Evolutionary conservation across 768 basidiomycete species (phyloP), one percentile per base, ranked within the genome.

Genomic region (Ephemerocybe angulata): DNA sequence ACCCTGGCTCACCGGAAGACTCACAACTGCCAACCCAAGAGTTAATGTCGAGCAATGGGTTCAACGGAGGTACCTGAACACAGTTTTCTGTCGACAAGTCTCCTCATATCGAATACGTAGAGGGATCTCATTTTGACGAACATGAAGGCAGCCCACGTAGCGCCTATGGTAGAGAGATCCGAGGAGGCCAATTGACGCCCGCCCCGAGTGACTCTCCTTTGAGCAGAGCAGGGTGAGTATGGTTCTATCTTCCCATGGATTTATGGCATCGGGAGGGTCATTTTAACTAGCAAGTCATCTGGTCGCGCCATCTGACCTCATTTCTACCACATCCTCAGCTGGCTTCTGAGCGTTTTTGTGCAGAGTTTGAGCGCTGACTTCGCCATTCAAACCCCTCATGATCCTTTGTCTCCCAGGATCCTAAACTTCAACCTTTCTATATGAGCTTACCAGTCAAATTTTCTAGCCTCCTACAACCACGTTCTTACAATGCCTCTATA

Each of bases 171-270:
- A 15, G 41, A 15, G 21, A 41, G 37, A n/a, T n/a, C n/a, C 15
- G 35, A 25, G 24, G 35, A 25, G 24, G 62, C 19, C 63, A 67
- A 31, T 52, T 43, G 52, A 52, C 44, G 17, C 51, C 61, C 19
- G 13, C 61, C 33, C 67, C 63, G 48, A 69, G 67, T 52, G 76
- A 76, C 13, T 72, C 73, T 24, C 71, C 75, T 17, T 66, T 83
- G 61, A 76, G 73, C 64, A 68, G 83, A 62, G 79, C 82, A 41
- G 82, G 83, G 83, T 84, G 63, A 68, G 80, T 74, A 54, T 37
- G 27, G 22, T 37, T 52, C 43, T 57, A 52, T 25, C 47, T 46
- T 54, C 21, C 31, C 28, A 24, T 15, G 22, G 22, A 4, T 22
- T 44, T 58, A 50, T 46, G 30, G 49, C 55, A 50, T 50, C n/a